Percentiles rank a stretch among this genome's conserved stretches.
Evolutionary conservation across 345 rosid genomes (phyloP).

Genomic region (Rhodamnia rubescens): DNA sequence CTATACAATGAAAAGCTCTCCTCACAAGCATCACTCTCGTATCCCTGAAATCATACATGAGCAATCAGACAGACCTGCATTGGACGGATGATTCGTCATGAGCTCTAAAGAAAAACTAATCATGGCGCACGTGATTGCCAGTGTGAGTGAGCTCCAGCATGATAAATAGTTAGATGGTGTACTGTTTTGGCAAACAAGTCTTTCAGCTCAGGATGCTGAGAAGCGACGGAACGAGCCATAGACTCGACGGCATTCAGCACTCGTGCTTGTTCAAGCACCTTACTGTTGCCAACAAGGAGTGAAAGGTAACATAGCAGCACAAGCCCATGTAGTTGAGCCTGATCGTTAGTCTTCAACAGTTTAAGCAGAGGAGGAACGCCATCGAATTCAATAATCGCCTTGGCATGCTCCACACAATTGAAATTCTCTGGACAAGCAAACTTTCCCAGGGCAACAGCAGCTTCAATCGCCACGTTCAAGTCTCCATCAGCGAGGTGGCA

Average conservation of each 20-base stretch:
- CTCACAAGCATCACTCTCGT: not conserved
- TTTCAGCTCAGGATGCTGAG: conserved; percentile 34
- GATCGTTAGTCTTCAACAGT: conserved; percentile 18
- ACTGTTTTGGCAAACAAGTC: conserved; percentile 36
- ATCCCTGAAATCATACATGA: not conserved
- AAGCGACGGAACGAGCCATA: conserved; percentile 28
- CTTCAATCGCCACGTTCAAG: conserved; percentile 30
- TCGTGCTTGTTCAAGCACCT: conserved; percentile 46
- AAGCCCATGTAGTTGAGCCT: conserved; percentile 25
- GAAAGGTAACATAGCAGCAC: conserved; percentile 41
- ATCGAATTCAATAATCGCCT: conserved; percentile 38
- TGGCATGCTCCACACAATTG: conserved; percentile 37
- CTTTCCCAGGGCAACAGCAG: conserved; percentile 42
- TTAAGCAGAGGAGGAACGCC: conserved; percentile 38
- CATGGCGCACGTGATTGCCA: conserved; percentile 12
- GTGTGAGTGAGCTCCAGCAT: conserved; percentile 27
- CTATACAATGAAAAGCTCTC: not conserved
- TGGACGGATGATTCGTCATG: too few relatives aligned
- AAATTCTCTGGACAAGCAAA: conserved; percentile 45
- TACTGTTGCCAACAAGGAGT: conserved; percentile 36
- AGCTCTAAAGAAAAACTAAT: not conserved
- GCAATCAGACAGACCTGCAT: not conserved
- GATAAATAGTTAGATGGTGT: conserved; percentile 38
- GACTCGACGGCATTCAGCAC: conserved; percentile 37
- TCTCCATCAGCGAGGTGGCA: conserved; percentile 17